Evolutionary conservation across 2,329 filamentous ascomycete genomes (phyloP).

Genomic region (Pseudogymnoascus sp.): DNA sequence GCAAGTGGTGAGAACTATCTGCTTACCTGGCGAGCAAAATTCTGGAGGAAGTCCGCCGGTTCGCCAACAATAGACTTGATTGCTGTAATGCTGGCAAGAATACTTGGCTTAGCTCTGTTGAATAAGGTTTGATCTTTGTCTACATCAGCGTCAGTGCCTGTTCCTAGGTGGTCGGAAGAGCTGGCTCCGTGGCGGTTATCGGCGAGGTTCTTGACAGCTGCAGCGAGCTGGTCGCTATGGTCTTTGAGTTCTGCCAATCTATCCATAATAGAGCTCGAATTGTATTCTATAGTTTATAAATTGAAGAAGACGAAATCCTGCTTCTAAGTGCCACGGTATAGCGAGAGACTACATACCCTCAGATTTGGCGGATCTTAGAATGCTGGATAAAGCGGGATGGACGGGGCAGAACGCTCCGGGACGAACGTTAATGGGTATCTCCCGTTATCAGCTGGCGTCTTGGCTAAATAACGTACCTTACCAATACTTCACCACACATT

Average conservation of each 20-base stretch:
- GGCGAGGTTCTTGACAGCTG: not conserved
- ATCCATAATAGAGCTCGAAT: not conserved
- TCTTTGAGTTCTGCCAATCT: not conserved
- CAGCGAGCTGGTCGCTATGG: not conserved
- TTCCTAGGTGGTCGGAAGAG: not conserved
- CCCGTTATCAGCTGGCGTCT: not conserved
- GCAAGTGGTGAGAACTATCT: constrained; percentile 7
- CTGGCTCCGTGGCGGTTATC: not conserved
- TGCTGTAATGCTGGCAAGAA: not conserved
- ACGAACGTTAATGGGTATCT: not conserved
- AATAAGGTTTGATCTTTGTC: not conserved
- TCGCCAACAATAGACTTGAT: constrained; percentile 14
- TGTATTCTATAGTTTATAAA: not conserved
- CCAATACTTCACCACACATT: not conserved
- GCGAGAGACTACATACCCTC: not conserved
- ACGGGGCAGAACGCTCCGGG: not conserved
- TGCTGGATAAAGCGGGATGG: not conserved
- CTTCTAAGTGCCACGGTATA: not conserved
- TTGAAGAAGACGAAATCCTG: not conserved
- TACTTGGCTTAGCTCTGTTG: not conserved
- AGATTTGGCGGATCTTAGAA: not conserved
- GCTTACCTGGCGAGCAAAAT: constrained; percentile 19
- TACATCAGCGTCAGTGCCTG: not conserved
- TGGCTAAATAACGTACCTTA: not conserved
- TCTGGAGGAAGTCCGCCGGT: constrained; percentile 22